Percentiles rank a stretch among this genome's conserved stretches.
phyloP scores from a whole-genome alignment of 2,329 filamentous ascomycete species.

The Claviceps sp. region DNA sequence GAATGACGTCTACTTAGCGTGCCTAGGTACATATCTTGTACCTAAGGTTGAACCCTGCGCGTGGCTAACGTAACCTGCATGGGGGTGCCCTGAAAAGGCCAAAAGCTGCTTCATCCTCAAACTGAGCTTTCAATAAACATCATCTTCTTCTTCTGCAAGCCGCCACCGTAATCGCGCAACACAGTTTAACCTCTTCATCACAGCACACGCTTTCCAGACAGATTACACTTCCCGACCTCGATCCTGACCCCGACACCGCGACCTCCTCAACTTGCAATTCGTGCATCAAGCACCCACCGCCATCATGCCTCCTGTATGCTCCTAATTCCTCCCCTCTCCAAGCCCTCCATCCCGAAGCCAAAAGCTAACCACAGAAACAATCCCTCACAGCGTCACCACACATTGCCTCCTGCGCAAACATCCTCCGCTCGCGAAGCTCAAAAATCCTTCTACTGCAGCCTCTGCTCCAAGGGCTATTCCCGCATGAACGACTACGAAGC shows the following conservation, averaged over 20 bases:
- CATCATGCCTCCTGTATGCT: slow-evolving; percentile 42
- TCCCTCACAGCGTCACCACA: slow-evolving; percentile 35
- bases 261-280: too few species aligned
- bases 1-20: too few species aligned
- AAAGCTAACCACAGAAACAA: slow-evolving; percentile 23
- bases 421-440: slow-evolving; percentile 60
- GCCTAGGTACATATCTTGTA: background rate
- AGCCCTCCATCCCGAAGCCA: slow-evolving; percentile 18
- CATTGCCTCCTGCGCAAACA: slow-evolving; percentile 44
- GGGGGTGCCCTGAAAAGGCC: too few species aligned
- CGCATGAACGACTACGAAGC: slow-evolving; percentile 95
- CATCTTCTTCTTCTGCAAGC: background rate
- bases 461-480: slow-evolving; percentile 88
- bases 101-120: too few species aligned
- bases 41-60: background rate
- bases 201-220: background rate
- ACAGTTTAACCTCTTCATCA: background rate
- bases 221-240: background rate
- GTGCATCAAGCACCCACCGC: background rate
- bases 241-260: background rate
- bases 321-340: background rate
- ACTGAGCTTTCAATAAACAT: background rate
- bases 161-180: background rate
- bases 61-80: too few species aligned
- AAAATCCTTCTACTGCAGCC: slow-evolving; percentile 68